A percentile compares a stretch with the other conserved stretches of the same genome.
These are phyloP conservation scores for Taphrina betulina DNA, from an alignment of 1,139 yeast genomes.

Conservation along the genomic window DNA sequence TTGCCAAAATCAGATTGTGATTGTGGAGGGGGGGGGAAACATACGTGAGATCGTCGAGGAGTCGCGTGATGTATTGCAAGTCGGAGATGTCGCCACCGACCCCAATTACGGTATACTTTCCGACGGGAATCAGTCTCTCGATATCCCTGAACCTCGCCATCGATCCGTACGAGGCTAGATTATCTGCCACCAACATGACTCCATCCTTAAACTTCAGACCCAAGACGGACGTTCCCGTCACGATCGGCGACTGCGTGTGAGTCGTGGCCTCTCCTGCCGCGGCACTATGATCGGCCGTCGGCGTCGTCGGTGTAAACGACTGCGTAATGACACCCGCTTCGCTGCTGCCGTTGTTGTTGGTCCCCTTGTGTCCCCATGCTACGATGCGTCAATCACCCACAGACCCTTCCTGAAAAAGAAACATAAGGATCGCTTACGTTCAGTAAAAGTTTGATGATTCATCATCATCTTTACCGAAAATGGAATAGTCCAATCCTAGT, in stretches of 20 bases:
- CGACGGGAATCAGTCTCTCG: slow-evolving; percentile 81
- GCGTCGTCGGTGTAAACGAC: slow-evolving; percentile 20
- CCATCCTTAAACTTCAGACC: slow-evolving; percentile 90
- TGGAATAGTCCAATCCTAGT: too few species aligned
- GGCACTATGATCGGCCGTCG: slow-evolving; percentile 10
- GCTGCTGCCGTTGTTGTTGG: slow-evolving; percentile 18
- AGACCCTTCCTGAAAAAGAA: too few species aligned
- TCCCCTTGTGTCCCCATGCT: slow-evolving; percentile 32
- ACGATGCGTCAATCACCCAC: neutral
- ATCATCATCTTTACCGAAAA: too few species aligned
- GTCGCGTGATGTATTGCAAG: slow-evolving; percentile 74
- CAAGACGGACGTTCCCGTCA: slow-evolving; percentile 93
- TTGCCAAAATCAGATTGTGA: neutral
- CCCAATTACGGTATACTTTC: slow-evolving; percentile 84
- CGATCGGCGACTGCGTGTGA: slow-evolving; percentile 89
- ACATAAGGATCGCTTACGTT: slow-evolving; percentile 6
- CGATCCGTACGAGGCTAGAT: slow-evolving; percentile 83
- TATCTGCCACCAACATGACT: slow-evolving; percentile 91
- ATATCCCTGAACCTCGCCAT: slow-evolving; percentile 79
- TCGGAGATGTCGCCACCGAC: slow-evolving; percentile 94
- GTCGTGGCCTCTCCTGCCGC: slow-evolving; percentile 25
- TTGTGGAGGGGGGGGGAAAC: slow-evolving; percentile 31
- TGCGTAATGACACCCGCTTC: slow-evolving; percentile 29
- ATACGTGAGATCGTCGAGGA: slow-evolving; percentile 69
- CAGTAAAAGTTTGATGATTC: slow-evolving; percentile 28